Evolutionary conservation across 2,329 filamentous ascomycete genomes (phyloP), one percentile per base, ranked within the genome.

Genomic region (Atkinsonella texensis): DNA sequence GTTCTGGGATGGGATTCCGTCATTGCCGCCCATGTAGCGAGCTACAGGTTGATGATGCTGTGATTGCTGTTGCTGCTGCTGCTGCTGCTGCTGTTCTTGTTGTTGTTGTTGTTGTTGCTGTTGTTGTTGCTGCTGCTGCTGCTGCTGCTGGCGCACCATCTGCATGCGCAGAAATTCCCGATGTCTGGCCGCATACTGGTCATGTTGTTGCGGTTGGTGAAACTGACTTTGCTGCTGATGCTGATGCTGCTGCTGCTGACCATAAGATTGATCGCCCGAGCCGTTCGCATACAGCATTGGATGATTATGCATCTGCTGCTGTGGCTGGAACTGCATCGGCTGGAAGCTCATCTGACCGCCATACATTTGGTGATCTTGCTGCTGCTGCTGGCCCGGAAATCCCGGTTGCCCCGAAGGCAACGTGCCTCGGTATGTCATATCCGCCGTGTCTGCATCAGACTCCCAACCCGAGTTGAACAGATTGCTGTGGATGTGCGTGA

Each of bases 371-470:
- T 45, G 52, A 38, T 53, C 44, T 9, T 53, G 51, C 28, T 48
- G 40, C 47, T 33, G 46, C 52, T 63, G 58, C 50, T 62, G 58
- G 58, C 59, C 61, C 56, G 55, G 56, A 43, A 59, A 67, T 51
- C 60, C 59, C 54, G 50, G 48, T 52, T 59, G 60, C 55, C 60
- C 61, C 52, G 61, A 53, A 53, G 61, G 61, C 60, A 62, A 56
- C 48, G 56, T 52, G 58, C 62, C 62, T 56, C 60, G 59, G 60
- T 65, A 68, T 59, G 62, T 68, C 65, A 72, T 68, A 57, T 58
- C 65, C 52, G 56, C 50, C 53, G 54, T 42, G 44, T 55, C 56
- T 50, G 56, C 56, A 55, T 58, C 52, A 55, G 55, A 52, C 51
- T 52, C 13, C 31, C 18, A 17, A 11, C 10, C 28, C 15, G 13